Evolutionary conservation across 805 yeast genomes (phyloP).

Genomic region (Ascoidea asiatica): DNA sequence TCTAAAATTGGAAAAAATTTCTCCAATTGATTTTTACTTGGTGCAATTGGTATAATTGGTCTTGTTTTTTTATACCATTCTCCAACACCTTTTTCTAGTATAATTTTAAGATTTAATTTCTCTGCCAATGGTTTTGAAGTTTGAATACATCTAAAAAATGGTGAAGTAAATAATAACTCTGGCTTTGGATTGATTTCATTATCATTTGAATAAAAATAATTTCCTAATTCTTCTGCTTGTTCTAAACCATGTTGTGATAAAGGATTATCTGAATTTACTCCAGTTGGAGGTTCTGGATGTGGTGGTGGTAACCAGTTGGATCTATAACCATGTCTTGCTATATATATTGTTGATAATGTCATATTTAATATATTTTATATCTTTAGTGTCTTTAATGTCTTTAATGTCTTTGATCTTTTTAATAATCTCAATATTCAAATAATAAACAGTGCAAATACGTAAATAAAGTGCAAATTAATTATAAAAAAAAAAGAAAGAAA

Average conservation of each 20-base stretch:
- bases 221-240: conserved; percentile 74
- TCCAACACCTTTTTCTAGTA: conserved; percentile 73
- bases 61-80: conserved; percentile 83
- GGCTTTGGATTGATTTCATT: conserved; percentile 38
- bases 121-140: conserved; percentile 64
- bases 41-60: conserved; percentile 58
- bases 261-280: conserved; percentile 80
- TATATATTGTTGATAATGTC: conserved; percentile 45
- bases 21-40: conserved; percentile 31
- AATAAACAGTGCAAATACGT: too few relatives aligned
- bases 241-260: conserved; percentile 79
- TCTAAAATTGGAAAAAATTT: conserved; percentile 39
- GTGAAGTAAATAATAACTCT: conserved; percentile 61
- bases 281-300: conserved; percentile 73
- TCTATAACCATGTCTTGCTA: conserved; percentile 82
- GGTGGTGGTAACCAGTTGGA: conserved; percentile 54
- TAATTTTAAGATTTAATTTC: conserved; percentile 40
- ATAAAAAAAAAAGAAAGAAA: too few relatives aligned
- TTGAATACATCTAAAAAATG: conserved; percentile 82
- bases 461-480: too few relatives aligned
- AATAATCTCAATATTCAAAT: too few relatives aligned
- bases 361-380: too few relatives aligned
- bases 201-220: conserved; percentile 24
- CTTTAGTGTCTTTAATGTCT: background rate
- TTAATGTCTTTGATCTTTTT: too few relatives aligned